These are phyloP conservation scores for Gastrolobium bilobum DNA, from an alignment of 306 rosid genomes.

Conservation along the genomic window DNA sequence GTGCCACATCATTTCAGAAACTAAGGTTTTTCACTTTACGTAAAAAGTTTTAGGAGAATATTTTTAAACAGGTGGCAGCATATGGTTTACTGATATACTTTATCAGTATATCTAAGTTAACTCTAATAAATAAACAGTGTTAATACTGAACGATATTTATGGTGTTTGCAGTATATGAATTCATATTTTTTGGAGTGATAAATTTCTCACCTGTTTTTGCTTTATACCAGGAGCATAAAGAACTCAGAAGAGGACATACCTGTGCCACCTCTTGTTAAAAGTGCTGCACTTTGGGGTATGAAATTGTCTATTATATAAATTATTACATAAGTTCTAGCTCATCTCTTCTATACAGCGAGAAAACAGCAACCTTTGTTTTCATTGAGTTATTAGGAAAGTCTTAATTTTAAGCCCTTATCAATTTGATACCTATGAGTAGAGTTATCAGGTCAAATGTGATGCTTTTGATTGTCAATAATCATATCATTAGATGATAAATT, in stretches of 20 bases:
- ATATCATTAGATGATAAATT: background rate
- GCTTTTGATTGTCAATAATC: constrained; percentile 5
- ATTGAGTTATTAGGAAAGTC: constrained; percentile 30
- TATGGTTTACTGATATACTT: background rate
- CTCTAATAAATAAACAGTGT: background rate
- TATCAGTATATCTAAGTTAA: background rate
- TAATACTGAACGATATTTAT: background rate
- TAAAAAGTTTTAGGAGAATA: background rate
- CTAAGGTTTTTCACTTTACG: background rate
- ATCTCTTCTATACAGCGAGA: background rate
- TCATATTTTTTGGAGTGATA: background rate
- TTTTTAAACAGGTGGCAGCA: background rate
- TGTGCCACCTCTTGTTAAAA: constrained; percentile 89
- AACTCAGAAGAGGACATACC: constrained; percentile 89
- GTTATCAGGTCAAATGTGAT: constrained; percentile 7
- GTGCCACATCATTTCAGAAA: background rate
- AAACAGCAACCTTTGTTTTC: constrained; percentile 11
- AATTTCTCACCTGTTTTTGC: constrained; percentile 59
- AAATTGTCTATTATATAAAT: constrained; percentile 32
- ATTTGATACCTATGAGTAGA: background rate
- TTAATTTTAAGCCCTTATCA: constrained; percentile 14
- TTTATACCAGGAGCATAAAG: constrained; percentile 74
- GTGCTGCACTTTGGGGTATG: constrained; percentile 83
- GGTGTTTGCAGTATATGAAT: constrained; percentile 3
- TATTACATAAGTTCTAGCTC: constrained; percentile 32